Conservation (phyloP, 768 basidiomycete species). For the Rhizopogon rudus region DNA sequence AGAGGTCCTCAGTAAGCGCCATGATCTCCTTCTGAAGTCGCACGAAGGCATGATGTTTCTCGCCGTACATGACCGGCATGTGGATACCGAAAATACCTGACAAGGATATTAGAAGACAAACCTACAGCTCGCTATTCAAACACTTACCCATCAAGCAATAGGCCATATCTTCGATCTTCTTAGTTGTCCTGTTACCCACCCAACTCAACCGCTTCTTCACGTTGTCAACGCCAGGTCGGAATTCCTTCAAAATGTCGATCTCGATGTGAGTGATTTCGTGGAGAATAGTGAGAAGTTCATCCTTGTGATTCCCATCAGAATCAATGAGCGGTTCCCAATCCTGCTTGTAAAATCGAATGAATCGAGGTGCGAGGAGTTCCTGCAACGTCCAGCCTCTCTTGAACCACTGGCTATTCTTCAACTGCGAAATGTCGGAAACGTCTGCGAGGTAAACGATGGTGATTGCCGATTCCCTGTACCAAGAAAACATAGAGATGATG, state of each 20-base stretch:
- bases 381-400: slow-evolving; percentile 18
- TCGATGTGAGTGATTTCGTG: slow-evolving; percentile 11
- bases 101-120: slow-evolving; percentile 4
- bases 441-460: slow-evolving; percentile 26
- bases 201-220: slow-evolving; percentile 23
- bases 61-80: slow-evolving; percentile 26
- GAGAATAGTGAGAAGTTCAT: neutral
- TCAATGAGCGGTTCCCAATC: slow-evolving; percentile 14
- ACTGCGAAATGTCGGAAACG: slow-evolving; percentile 16
- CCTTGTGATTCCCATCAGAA: neutral
- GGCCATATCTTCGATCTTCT: slow-evolving; percentile 4
- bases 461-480: slow-evolving; percentile 21
- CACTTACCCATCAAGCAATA: slow-evolving; percentile 4
- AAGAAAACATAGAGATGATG: slow-evolving; percentile 24
- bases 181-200: slow-evolving; percentile 22
- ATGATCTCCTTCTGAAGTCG: slow-evolving; percentile 25
- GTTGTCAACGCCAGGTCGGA: slow-evolving; percentile 20
- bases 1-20: slow-evolving; percentile 15
- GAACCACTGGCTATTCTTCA: slow-evolving; percentile 25
- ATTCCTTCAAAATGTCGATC: slow-evolving; percentile 13
- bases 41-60: slow-evolving; percentile 19
- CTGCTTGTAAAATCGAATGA: slow-evolving; percentile 19
- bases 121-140: neutral
- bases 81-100: slow-evolving; percentile 21
- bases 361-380: slow-evolving; percentile 20